Percentiles rank a stretch among this genome's conserved stretches.
Conservation (phyloP, 768 basidiomycete genomes). For the Boletus bicolor region DNA sequence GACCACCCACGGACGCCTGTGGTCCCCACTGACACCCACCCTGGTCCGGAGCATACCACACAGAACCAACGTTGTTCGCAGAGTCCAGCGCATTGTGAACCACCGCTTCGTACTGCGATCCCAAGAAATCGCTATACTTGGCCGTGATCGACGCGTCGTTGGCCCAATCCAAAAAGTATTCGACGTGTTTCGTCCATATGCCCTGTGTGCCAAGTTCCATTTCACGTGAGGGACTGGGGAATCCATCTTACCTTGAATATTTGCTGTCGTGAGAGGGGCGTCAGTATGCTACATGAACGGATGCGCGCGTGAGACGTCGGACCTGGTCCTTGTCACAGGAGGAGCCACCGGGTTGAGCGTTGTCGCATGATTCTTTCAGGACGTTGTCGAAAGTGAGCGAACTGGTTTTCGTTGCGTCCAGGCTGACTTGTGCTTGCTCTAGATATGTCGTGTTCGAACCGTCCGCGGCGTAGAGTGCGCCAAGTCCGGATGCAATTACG, state of each 20-base stretch:
- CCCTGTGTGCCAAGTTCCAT: conserved; percentile 14
- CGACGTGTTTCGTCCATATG: conserved; percentile 51
- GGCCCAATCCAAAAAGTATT: conserved; percentile 47
- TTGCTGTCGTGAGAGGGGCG: conserved; percentile 9
- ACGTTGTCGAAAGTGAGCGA: conserved; percentile 39
- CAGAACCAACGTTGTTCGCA: conserved; percentile 38
- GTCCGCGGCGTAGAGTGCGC: conserved; percentile 41
- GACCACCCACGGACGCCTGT: conserved; percentile 29
- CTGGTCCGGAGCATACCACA: conserved; percentile 30
- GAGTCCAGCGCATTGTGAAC: conserved; percentile 36
- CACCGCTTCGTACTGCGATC: conserved; percentile 42
- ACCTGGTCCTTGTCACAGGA: conserved; percentile 47
- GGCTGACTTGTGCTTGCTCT: conserved; percentile 48
- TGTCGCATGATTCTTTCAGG: conserved; percentile 52
- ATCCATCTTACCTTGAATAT: conserved; percentile 29
- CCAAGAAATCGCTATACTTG: conserved; percentile 38
- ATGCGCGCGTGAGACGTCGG: not conserved
- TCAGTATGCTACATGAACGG: not conserved
- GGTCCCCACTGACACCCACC: conserved; percentile 30
- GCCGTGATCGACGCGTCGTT: conserved; percentile 39
- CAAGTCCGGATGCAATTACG: conserved; percentile 53
- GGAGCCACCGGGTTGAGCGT: conserved; percentile 36
- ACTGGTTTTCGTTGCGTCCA: conserved; percentile 46
- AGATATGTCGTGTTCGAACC: conserved; percentile 37
- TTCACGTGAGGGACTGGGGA: no score